Evolutionary conservation across 2,329 filamentous ascomycete species (phyloP).

Genomic region (Paraphaeosphaeria minitans): DNA sequence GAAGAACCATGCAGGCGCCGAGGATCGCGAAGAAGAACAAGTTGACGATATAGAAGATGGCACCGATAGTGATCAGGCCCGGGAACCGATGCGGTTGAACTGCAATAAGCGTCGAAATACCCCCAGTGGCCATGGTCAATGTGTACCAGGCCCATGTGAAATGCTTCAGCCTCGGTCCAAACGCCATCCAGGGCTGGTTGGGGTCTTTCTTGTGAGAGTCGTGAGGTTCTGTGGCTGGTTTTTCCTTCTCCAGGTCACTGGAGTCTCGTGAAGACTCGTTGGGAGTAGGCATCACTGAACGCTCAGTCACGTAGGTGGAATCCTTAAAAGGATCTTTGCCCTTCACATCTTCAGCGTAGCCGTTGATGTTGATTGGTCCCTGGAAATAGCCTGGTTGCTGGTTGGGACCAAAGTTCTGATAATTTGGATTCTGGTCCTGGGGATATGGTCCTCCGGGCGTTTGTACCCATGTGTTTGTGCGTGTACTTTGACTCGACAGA

Average conservation of each 20-base stretch:
- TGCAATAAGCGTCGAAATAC: slow-evolving; percentile 51
- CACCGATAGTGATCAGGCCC: slow-evolving; percentile 58
- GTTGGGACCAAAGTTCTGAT: slow-evolving; percentile 1
- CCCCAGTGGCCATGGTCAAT: slow-evolving; percentile 55
- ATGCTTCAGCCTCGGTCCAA: slow-evolving; percentile 38
- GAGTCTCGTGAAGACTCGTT: slow-evolving; percentile 23
- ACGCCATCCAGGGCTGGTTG: slow-evolving; percentile 38
- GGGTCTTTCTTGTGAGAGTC: slow-evolving; percentile 40
- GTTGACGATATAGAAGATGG: slow-evolving; percentile 58
- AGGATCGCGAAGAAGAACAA: slow-evolving; percentile 52
- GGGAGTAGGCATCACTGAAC: slow-evolving; percentile 20
- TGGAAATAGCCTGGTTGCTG: slow-evolving; percentile 26
- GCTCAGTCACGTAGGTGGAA: slow-evolving; percentile 19
- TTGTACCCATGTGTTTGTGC: slow-evolving; percentile 38
- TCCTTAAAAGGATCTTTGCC: slow-evolving; percentile 17
- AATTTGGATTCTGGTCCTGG: neutral
- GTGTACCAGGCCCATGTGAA: slow-evolving; percentile 58
- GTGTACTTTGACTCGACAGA: slow-evolving; percentile 30
- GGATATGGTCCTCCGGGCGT: slow-evolving; percentile 30
- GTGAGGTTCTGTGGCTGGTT: slow-evolving; percentile 23
- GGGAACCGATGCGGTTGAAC: slow-evolving; percentile 53
- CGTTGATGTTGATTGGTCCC: slow-evolving; percentile 29
- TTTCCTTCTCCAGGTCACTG: slow-evolving; percentile 39
- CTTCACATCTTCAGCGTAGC: slow-evolving; percentile 35
- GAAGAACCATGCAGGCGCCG: slow-evolving; percentile 42